A percentile compares a stretch with the other conserved stretches of the same genome.
Evolutionary conservation across 2,329 filamentous ascomycete genomes (phyloP).

Genomic region (Septoria petroselini): DNA sequence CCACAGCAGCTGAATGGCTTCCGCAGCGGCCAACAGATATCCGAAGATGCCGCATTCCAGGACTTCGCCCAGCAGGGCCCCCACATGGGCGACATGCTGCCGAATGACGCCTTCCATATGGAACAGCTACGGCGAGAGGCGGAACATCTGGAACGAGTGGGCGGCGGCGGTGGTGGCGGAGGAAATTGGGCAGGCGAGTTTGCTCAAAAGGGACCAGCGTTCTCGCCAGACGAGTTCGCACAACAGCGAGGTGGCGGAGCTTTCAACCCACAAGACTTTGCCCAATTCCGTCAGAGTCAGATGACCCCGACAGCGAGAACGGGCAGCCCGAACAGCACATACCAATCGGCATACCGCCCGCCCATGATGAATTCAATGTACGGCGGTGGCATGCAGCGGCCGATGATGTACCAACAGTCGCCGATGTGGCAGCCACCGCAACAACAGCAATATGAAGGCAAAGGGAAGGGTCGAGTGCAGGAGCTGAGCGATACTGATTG

Average conservation of each 20-base stretch:
- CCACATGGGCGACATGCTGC: slow-evolving; percentile 54
- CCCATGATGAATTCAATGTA: slow-evolving; percentile 57
- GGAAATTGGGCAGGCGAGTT: slow-evolving; percentile 38
- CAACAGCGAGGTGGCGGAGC: slow-evolving; percentile 35
- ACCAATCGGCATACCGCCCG: slow-evolving; percentile 51
- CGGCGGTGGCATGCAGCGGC: slow-evolving; percentile 41
- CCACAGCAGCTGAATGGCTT: slow-evolving; percentile 35
- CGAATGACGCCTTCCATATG: slow-evolving; percentile 61
- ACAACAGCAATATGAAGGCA: slow-evolving; percentile 58
- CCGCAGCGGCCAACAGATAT: slow-evolving; percentile 30
- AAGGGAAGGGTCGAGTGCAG: slow-evolving; percentile 78
- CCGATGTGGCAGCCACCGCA: slow-evolving; percentile 45
- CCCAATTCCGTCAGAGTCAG: slow-evolving; percentile 75
- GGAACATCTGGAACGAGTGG: slow-evolving; percentile 45
- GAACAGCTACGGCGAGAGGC: slow-evolving; percentile 64
- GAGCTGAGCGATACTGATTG: slow-evolving; percentile 91
- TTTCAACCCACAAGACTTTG: slow-evolving; percentile 83
- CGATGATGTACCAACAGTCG: slow-evolving; percentile 30
- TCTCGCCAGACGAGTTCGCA: slow-evolving; percentile 30
- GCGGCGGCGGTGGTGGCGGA: slow-evolving; percentile 26
- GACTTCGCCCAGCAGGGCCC: slow-evolving; percentile 81
- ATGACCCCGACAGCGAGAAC: slow-evolving; percentile 56
- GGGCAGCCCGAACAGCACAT: slow-evolving; percentile 54
- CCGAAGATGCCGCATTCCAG: slow-evolving; percentile 37
- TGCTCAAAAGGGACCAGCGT: slow-evolving; percentile 29